Conservation (phyloP, 2,329 filamentous ascomycete species). For the Ophiostoma ulmi region DNA sequence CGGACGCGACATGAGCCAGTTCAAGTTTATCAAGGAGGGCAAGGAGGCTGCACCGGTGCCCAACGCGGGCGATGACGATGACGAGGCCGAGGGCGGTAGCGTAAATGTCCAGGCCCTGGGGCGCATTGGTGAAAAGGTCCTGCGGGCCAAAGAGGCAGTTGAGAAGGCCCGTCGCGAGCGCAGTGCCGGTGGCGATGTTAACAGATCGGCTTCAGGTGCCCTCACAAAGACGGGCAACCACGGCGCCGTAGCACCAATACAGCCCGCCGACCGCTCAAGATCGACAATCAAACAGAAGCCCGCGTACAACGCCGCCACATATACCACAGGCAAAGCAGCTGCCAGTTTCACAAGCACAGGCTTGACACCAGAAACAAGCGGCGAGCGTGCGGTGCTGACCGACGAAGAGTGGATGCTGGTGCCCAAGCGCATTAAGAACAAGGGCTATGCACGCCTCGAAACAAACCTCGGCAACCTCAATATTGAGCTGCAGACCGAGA, state of each 20-base stretch:
- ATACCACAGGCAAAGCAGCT: conserved; percentile 86
- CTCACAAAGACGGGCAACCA: conserved; percentile 26
- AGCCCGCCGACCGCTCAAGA: conserved; percentile 32
- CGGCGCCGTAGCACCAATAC: conserved; percentile 40
- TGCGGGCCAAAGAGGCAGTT: conserved; percentile 90
- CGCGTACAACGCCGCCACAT: conserved; percentile 79
- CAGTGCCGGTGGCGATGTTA: conserved; percentile 55
- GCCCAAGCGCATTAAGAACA: conserved; percentile 79
- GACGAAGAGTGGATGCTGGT: conserved; percentile 97
- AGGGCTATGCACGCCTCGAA: conserved; percentile 84
- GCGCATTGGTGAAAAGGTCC: conserved; percentile 71
- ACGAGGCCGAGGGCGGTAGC: conserved; percentile 57
- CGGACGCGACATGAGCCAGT: conserved; percentile 74
- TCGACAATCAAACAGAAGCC: conserved; percentile 29
- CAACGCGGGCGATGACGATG: not conserved
- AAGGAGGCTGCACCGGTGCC: conserved; percentile 45
- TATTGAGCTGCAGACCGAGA: conserved; percentile 84
- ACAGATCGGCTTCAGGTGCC: conserved; percentile 39
- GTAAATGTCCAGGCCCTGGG: conserved; percentile 80
- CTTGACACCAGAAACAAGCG: conserved; percentile 83
- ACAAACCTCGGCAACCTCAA: conserved; percentile 83
- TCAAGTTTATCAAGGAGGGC: conserved; percentile 85
- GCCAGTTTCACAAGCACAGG: conserved; percentile 95
- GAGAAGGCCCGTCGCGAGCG: conserved; percentile 78
- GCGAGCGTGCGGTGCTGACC: conserved; percentile 75